Conservation (phyloP, 805 yeast species). For the Alloascoidea africana region DNA sequence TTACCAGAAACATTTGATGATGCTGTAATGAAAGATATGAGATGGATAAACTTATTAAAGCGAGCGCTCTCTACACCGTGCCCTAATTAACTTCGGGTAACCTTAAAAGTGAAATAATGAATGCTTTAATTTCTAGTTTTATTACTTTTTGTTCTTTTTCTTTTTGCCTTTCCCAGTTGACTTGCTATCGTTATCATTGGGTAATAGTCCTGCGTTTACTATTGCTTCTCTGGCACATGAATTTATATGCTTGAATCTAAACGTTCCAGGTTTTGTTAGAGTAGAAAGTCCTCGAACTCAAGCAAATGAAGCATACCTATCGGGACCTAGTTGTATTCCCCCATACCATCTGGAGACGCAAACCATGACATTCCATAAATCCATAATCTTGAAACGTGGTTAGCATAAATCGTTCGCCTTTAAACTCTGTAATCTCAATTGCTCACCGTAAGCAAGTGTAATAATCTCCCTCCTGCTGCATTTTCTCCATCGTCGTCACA, state of each 20-base stretch:
- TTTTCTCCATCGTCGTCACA: conserved; percentile 96
- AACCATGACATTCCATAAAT: conserved; percentile 72
- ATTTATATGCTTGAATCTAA: conserved; percentile 81
- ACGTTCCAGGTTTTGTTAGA: background rate
- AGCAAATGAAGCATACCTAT: conserved; percentile 17
- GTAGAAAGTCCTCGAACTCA: too few species aligned
- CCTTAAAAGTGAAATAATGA: too few species aligned
- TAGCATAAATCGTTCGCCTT: conserved; percentile 8
- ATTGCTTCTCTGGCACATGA: conserved; percentile 79
- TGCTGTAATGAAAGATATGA: too few species aligned
- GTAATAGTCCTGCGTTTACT: conserved; percentile 39
- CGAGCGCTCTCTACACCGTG: too few species aligned
- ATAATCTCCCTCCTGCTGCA: conserved; percentile 83
- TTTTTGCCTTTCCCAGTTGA: conserved; percentile 19
- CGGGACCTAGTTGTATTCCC: conserved; percentile 85
- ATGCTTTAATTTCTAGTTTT: too few species aligned
- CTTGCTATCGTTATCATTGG: conserved; percentile 8
- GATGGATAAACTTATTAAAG: too few species aligned
- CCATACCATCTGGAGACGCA: conserved; percentile 90
- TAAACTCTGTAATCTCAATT: too few species aligned
- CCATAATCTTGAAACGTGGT: conserved; percentile 27
- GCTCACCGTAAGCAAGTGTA: conserved; percentile 35
- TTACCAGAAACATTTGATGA: too few species aligned
- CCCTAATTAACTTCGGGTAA: too few species aligned
- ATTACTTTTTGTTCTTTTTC: conserved; percentile 5